Conservation (phyloP, 495 filamentous ascomycete species). For the Tuber brumale region DNA sequence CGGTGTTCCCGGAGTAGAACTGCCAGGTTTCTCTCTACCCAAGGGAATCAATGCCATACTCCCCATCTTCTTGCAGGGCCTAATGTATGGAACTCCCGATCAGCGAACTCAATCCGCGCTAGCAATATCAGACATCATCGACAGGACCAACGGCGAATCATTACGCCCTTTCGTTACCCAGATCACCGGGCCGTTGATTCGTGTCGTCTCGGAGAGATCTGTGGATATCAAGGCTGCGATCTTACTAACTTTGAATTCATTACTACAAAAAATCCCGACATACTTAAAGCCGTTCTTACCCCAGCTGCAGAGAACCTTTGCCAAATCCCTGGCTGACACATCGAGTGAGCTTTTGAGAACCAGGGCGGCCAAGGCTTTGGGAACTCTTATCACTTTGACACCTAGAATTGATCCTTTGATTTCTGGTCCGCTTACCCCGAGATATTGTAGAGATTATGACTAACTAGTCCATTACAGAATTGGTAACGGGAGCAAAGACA, state of each 20-base stretch:
- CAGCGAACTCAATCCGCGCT: conserved; percentile 87
- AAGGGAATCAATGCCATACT: conserved; percentile 97
- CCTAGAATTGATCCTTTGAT: conserved; percentile 90
- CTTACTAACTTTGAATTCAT: conserved; percentile 84
- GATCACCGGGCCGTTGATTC: conserved; percentile 93
- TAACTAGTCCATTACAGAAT: conserved; percentile 51
- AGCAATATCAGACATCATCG: conserved; percentile 90
- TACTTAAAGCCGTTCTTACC: conserved; percentile 95
- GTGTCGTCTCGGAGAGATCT: conserved; percentile 91
- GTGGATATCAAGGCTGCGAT: conserved; percentile 94
- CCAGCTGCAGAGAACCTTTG: conserved; percentile 93
- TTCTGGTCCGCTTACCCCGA: conserved; percentile 37
- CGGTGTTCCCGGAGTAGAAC: conserved; percentile 73
- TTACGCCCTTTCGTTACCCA: conserved; percentile 92
- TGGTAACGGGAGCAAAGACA: conserved; percentile 90
- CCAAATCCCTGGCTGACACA: conserved; percentile 86
- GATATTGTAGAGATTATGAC: conserved; percentile 39
- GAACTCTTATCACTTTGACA: conserved; percentile 91
- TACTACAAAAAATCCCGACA: conserved; percentile 92
- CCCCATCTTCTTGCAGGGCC: conserved; percentile 93
- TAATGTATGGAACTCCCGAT: conserved; percentile 90
- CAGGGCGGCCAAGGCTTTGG: conserved; percentile 89
- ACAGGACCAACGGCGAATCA: conserved; percentile 74
- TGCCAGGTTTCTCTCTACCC: conserved; percentile 84
- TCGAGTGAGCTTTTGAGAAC: conserved; percentile 82